A percentile compares a stretch with the other conserved stretches of the same genome.
Conservation (phyloP, 176 grass and related monocot genomes). For the barley (Hordeum vulgare) region MorexV3_pseudomolecules_assembly NC_058524.1:275547336-275547835, state of each 20-base stretch:
- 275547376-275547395: constrained; percentile 61
- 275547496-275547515: neutral
- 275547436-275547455: neutral
- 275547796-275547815: neutral
- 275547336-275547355: constrained; percentile 76
- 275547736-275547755: neutral
- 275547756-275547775: neutral
- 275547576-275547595: neutral
- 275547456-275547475: neutral
- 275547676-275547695: neutral
- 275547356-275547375: constrained; percentile 72
- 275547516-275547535: neutral
- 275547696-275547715: neutral
- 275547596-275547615: constrained; percentile 66
- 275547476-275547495: neutral
- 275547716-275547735: neutral
- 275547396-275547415: constrained; percentile 63
- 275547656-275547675: neutral
- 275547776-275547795: neutral
- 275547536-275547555: neutral
- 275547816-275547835: neutral
- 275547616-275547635: constrained; percentile 88
- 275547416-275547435: neutral
- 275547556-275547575: neutral
- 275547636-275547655: constrained; percentile 59